Conservation (phyloP, 2,329 filamentous ascomycete genomes). For the Bertia moriformis region DNA sequence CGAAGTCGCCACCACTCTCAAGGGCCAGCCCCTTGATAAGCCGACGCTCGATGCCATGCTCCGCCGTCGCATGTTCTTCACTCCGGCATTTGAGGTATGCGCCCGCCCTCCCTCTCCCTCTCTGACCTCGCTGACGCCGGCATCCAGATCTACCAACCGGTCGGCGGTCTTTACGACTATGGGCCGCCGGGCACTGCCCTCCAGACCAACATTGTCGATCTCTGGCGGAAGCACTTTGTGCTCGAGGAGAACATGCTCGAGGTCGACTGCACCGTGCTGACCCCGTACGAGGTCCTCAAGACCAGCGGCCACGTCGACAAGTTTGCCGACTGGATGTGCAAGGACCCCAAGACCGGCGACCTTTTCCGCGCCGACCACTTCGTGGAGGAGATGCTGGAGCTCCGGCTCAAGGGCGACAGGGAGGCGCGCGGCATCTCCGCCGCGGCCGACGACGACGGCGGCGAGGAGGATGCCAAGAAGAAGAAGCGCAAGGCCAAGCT, state of each 20-base stretch:
- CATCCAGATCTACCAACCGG: constrained; percentile 11
- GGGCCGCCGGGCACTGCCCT: constrained; percentile 77
- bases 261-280: constrained; percentile 67
- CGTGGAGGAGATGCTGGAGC: constrained; percentile 84
- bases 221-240: constrained; percentile 88
- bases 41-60: not conserved
- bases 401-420: constrained; percentile 76
- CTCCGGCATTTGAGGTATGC: constrained; percentile 10
- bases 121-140: constrained; percentile 19
- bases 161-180: constrained; percentile 66
- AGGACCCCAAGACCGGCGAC: constrained; percentile 92
- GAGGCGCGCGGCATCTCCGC: constrained; percentile 82
- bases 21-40: not conserved
- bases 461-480: constrained; percentile 50
- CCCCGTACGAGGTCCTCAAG: constrained; percentile 85
- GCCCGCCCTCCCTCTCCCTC: constrained; percentile 15
- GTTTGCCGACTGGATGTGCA: constrained; percentile 98
- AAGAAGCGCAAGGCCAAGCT: constrained; percentile 84
- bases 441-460: constrained; percentile 63
- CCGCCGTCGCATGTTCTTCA: not conserved
- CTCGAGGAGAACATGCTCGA: constrained; percentile 91
- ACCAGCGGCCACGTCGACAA: constrained; percentile 94
- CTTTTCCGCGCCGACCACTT: constrained; percentile 93
- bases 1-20: constrained; percentile 1
- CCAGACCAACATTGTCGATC: constrained; percentile 74